Conservation (phyloP, 192 early-diverging fungal genomes). For the Mortierella alpina region DNA sequence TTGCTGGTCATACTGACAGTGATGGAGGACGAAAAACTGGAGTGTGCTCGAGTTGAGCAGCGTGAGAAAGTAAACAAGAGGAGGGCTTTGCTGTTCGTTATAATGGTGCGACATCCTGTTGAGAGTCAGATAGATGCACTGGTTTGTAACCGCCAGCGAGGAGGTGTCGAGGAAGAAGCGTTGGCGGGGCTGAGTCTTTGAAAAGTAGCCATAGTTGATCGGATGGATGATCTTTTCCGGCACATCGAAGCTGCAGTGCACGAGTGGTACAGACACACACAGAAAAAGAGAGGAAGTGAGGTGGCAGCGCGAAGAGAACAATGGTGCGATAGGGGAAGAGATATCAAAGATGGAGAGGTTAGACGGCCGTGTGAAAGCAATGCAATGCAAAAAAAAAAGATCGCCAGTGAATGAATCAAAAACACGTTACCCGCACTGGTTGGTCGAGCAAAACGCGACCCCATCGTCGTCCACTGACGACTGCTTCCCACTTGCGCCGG, state of each 20-base stretch:
- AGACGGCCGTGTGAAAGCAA: not conserved
- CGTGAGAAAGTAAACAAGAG: constrained; percentile 57
- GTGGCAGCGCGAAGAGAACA: too few species aligned
- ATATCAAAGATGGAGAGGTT: not conserved
- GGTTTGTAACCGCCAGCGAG: constrained; percentile 62
- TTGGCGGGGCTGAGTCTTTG: constrained; percentile 62
- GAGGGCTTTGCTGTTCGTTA: constrained; percentile 14
- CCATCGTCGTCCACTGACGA: constrained; percentile 29
- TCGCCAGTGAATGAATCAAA: not conserved
- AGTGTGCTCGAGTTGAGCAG: constrained; percentile 63
- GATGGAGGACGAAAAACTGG: constrained; percentile 58
- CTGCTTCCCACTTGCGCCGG: constrained; percentile 1
- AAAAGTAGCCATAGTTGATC: constrained; percentile 69
- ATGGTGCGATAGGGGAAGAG: too few species aligned
- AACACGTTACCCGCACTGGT: constrained; percentile 59
- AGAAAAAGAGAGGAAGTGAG: not conserved
- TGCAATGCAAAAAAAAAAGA: constrained; percentile 1
- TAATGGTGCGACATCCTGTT: constrained; percentile 27
- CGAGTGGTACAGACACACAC: not conserved
- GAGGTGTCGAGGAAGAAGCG: constrained; percentile 64
- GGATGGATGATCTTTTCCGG: constrained; percentile 66
- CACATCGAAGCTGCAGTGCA: constrained; percentile 38
- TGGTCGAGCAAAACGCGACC: constrained; percentile 63
- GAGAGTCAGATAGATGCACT: constrained; percentile 64
- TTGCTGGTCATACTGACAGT: constrained; percentile 68